phyloP scores from a whole-genome alignment of 163 green algal genomes.

The Prototheca wickerhamii region DNA sequence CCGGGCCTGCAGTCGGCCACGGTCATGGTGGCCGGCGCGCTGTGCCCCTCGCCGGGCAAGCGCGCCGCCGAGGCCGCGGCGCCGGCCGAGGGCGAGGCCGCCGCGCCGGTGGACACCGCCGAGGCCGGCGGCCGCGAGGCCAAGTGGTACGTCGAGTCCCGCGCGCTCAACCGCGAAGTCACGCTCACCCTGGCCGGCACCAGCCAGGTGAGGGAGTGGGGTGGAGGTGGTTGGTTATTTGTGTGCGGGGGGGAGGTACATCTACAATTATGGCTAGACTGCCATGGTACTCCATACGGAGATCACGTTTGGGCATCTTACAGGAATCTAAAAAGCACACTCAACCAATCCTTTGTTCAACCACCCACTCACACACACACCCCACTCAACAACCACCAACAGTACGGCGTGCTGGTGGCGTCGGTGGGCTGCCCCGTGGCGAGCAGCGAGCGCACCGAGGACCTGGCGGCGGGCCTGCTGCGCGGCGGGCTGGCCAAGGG shows the following conservation, averaged over 20 bases:
- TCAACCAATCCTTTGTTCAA: too few relatives aligned
- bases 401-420: slow-evolving; percentile 34
- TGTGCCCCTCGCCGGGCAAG: slow-evolving; percentile 59
- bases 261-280: too few relatives aligned
- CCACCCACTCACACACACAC: too few relatives aligned
- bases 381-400: not conserved
- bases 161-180: slow-evolving; percentile 49
- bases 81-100: slow-evolving; percentile 16
- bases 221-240: too few relatives aligned
- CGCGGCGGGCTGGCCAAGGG: slow-evolving; percentile 53
- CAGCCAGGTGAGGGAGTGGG: slow-evolving; percentile 9
- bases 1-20: slow-evolving; percentile 44
- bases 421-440: slow-evolving; percentile 15
- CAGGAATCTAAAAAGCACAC: too few relatives aligned
- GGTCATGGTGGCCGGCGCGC: slow-evolving; percentile 67
- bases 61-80: slow-evolving; percentile 13
- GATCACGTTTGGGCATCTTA: too few relatives aligned
- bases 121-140: slow-evolving; percentile 80
- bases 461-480: slow-evolving; percentile 58
- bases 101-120: slow-evolving; percentile 14
- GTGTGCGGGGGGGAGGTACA: too few relatives aligned
- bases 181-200: slow-evolving; percentile 69
- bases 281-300: too few relatives aligned
- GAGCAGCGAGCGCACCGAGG: slow-evolving; percentile 20
- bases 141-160: slow-evolving; percentile 75